Percentiles rank a stretch among this genome's conserved stretches.
Conservation (phyloP, 2,329 filamentous ascomycete species). For the Thielaviopsis ethacetica region DNA sequence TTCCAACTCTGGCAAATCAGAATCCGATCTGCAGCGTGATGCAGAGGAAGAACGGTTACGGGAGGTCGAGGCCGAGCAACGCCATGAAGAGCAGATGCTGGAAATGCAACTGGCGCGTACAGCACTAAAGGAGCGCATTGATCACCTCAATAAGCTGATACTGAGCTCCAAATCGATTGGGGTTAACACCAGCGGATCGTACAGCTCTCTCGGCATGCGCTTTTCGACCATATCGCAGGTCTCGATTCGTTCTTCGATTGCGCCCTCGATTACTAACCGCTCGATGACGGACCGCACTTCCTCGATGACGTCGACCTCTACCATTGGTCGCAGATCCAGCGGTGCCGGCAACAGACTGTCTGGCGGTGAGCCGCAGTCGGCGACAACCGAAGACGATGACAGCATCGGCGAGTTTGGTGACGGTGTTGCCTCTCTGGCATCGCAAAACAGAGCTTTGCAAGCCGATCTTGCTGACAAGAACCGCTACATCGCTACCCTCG, state of each 20-base stretch:
- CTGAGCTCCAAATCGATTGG: conserved; percentile 90
- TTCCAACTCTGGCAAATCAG: conserved; percentile 3
- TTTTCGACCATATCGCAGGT: conserved; percentile 46
- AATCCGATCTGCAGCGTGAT: conserved; percentile 42
- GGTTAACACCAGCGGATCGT: conserved; percentile 65
- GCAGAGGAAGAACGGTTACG: conserved; percentile 56
- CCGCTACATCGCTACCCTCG: conserved; percentile 83
- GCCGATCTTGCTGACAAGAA: conserved; percentile 95
- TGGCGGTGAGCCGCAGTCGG: conserved; percentile 20
- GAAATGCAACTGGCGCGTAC: conserved; percentile 97
- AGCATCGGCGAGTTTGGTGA: conserved; percentile 71
- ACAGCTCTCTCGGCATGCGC: conserved; percentile 47
- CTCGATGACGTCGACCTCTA: conserved; percentile 50
- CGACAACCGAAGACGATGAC: conserved; percentile 42
- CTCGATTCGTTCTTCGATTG: conserved; percentile 51
- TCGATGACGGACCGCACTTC: conserved; percentile 45
- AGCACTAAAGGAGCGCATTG: conserved; percentile 89
- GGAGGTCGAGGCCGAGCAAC: conserved; percentile 65
- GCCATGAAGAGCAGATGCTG: conserved; percentile 92
- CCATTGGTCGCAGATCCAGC: conserved; percentile 37
- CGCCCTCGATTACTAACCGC: conserved; percentile 38
- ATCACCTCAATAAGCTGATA: conserved; percentile 89
- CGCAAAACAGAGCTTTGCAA: conserved; percentile 85
- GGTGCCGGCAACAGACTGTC: conserved; percentile 26
- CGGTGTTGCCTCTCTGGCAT: conserved; percentile 61